These are phyloP conservation scores for Yamadazyma nakazawae DNA, from an alignment of 805 yeast genomes.

Conservation along the genomic window DNA sequence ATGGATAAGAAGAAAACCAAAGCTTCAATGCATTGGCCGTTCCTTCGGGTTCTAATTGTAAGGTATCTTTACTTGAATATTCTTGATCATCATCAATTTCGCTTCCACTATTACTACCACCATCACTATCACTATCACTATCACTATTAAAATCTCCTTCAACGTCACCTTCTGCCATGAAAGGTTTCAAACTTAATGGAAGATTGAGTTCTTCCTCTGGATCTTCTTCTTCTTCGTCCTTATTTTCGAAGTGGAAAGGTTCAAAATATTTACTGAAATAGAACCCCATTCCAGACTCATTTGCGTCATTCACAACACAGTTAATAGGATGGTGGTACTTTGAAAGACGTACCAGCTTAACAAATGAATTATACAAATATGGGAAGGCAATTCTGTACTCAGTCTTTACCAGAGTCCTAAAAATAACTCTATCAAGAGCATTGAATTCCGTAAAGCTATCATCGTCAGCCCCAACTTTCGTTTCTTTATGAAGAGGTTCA, in stretches of 20 bases:
- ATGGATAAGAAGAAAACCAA: slow-evolving; percentile 85
- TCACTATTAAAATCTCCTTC: background rate
- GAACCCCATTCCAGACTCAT: slow-evolving; percentile 21
- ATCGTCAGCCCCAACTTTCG: slow-evolving; percentile 50
- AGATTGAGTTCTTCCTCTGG: slow-evolving; percentile 31
- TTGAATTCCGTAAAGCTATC: slow-evolving; percentile 91
- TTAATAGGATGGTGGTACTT: slow-evolving; percentile 64
- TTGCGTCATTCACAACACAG: slow-evolving; percentile 42
- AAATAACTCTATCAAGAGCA: slow-evolving; percentile 80
- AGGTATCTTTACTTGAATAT: background rate
- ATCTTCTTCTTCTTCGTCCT: slow-evolving; percentile 15
- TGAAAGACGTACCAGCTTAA: slow-evolving; percentile 57
- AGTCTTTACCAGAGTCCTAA: slow-evolving; percentile 70
- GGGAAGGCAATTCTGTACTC: slow-evolving; percentile 90
- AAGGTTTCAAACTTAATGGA: slow-evolving; percentile 41
- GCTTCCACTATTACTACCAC: slow-evolving; percentile 3
- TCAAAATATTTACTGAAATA: slow-evolving; percentile 34
- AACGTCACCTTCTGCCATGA: slow-evolving; percentile 29
- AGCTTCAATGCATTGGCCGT: slow-evolving; percentile 55
- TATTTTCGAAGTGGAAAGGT: slow-evolving; percentile 46
- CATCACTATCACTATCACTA: slow-evolving; percentile 5
- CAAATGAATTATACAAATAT: slow-evolving; percentile 73
- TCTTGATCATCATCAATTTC: slow-evolving; percentile 8
- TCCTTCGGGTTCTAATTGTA: slow-evolving; percentile 39
- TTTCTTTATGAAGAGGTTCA: slow-evolving; percentile 75